phyloP scores from a whole-genome alignment of 495 filamentous ascomycete genomes.

The Articulospora tetracladia region DNA sequence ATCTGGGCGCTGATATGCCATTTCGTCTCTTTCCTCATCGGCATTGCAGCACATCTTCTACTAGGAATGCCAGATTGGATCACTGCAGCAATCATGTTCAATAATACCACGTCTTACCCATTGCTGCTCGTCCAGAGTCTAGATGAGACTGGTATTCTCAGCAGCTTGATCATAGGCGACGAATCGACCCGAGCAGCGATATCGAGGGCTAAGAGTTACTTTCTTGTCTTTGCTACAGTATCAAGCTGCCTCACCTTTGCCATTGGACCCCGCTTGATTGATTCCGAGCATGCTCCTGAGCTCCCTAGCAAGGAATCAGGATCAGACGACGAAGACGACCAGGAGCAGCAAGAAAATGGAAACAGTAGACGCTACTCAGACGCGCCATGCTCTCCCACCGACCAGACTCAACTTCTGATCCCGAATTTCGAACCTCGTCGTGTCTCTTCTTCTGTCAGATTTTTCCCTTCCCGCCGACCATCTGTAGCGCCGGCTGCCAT shows the following conservation, averaged over 20 bases:
- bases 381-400: conserved; percentile 8
- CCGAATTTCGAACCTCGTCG: not conserved
- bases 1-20: conserved; percentile 60
- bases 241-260: conserved; percentile 49
- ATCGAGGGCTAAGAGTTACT: conserved; percentile 65
- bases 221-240: conserved; percentile 53
- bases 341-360: conserved; percentile 16
- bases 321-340: conserved; percentile 22
- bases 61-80: conserved; percentile 57
- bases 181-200: conserved; percentile 49
- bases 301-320: conserved; percentile 23
- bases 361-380: conserved; percentile 21
- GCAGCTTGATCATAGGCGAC: conserved; percentile 43
- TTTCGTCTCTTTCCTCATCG: conserved; percentile 49
- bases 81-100: conserved; percentile 65
- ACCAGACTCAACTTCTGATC: conserved; percentile 8
- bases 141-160: conserved; percentile 59
- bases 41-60: conserved; percentile 34
- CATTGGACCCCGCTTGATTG: conserved; percentile 57
- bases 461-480: conserved; percentile 16
- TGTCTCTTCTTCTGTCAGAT: not conserved
- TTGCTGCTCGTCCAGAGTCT: conserved; percentile 65
- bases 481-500: conserved; percentile 9
- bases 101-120: conserved; percentile 72
- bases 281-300: conserved; percentile 39